Conservation (phyloP, 2,329 filamentous ascomycete genomes). For the Xylaria multiplex region DNA sequence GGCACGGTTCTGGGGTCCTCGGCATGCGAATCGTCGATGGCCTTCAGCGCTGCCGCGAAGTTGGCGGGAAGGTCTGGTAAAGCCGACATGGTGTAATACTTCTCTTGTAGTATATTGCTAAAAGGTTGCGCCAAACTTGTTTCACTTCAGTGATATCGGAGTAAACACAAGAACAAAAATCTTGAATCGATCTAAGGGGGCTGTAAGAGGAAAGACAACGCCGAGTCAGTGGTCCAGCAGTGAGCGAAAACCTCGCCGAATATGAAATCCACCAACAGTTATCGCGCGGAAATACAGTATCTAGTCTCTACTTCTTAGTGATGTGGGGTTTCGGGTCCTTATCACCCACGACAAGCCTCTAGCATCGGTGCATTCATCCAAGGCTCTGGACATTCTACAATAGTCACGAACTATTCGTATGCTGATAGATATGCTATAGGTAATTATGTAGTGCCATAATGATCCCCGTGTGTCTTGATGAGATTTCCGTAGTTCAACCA, state of each 20-base stretch:
- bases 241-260: conserved; percentile 10
- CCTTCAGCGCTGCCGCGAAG: conserved; percentile 65
- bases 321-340: conserved; percentile 25
- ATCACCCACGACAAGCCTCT: not conserved
- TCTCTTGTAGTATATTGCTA: not conserved
- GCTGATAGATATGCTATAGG: not conserved
- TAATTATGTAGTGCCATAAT: no score
- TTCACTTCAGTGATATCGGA: not conserved
- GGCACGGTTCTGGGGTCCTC: conserved; percentile 70
- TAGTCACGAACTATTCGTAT: not conserved
- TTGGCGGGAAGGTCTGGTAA: conserved; percentile 52
- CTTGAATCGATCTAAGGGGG: not conserved
- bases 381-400: not conserved
- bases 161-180: not conserved
- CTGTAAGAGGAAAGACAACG: not conserved
- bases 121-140: not conserved
- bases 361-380: not conserved
- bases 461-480: no score
- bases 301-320: not conserved
- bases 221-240: not conserved
- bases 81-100: conserved; percentile 25
- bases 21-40: conserved; percentile 79
- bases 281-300: conserved; percentile 11
- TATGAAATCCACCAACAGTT: conserved; percentile 12
- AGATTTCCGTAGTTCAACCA: no score